phyloP scores from a whole-genome alignment of 345 rosid species.

The Eucalyptus sideroxylon region DNA sequence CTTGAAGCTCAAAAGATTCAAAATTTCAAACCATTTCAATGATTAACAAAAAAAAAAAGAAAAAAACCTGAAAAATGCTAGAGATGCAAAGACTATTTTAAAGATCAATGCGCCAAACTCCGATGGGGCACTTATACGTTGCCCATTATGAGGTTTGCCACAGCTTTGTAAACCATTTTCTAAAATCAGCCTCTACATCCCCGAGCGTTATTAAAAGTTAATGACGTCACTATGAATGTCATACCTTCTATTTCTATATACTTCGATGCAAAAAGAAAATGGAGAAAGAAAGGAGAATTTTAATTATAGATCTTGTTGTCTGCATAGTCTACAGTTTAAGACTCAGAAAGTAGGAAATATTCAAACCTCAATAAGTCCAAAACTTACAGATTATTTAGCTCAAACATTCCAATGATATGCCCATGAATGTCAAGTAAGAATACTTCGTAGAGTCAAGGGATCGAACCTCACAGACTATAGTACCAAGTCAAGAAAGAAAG shows the following conservation, averaged over 20 bases:
- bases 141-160: not conserved
- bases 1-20: not conserved
- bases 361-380: not conserved
- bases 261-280: too few species aligned
- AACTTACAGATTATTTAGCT: conserved; percentile 89
- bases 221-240: not conserved
- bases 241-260: too few species aligned
- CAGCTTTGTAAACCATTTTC: not conserved
- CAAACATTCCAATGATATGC: conserved; percentile 90
- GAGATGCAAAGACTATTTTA: not conserved
- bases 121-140: not conserved
- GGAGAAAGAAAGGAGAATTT: not conserved
- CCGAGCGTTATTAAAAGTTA: not conserved
- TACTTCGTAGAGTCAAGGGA: conserved; percentile 58
- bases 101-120: not conserved
- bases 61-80: not conserved
- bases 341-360: not conserved
- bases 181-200: not conserved
- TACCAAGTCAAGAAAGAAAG: not conserved
- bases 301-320: not conserved
- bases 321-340: not conserved
- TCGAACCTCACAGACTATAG: not conserved
- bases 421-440: conserved; percentile 90
- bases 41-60: not conserved
- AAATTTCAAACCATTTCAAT: not conserved